A percentile compares a stretch with the other conserved stretches of the same genome.
phyloP scores from a whole-genome alignment of 2,329 filamentous ascomycete genomes.

The Talaromyces pinophilus region DNA sequence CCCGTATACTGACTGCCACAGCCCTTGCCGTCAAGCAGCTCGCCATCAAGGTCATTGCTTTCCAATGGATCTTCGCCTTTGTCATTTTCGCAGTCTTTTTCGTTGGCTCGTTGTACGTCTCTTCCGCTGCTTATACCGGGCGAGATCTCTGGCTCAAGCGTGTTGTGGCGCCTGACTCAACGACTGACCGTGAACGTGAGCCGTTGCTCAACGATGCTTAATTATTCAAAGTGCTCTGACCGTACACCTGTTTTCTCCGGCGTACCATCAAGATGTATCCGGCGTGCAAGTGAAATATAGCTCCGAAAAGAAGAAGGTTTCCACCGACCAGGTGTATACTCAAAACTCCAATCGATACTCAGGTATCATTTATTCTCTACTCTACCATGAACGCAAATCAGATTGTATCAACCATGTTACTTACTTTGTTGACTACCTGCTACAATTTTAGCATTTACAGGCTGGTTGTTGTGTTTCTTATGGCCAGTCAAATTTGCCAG shows the following conservation, averaged over 20 bases:
- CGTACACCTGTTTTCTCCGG: neutral
- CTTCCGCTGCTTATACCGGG: conserved; percentile 37
- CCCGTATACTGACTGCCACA: conserved; percentile 4
- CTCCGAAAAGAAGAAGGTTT: neutral
- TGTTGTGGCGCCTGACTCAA: conserved; percentile 39
- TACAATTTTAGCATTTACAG: neutral
- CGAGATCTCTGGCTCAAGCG: conserved; percentile 41
- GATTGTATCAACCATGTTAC: neutral
- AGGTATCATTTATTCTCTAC: neutral
- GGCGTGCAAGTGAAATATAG: neutral
- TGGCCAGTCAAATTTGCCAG: neutral
- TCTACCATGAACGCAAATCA: neutral
- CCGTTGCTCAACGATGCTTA: conserved; percentile 53
- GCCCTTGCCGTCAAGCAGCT: conserved; percentile 77
- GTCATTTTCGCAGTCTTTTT: conserved; percentile 76
- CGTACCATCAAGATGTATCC: neutral
- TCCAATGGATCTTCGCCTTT: conserved; percentile 94
- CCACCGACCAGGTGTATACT: neutral
- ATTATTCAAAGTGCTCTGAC: neutral
- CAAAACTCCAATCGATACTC: neutral
- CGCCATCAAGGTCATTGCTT: conserved; percentile 67
- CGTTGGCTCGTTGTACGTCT: conserved; percentile 59
- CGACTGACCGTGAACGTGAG: conserved; percentile 55
- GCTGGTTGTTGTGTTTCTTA: neutral
- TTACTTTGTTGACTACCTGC: too few relatives aligned